These are phyloP conservation scores for Strobilomyces echinocephalus DNA, from an alignment of 768 basidiomycete genomes.

Conservation along the genomic window DNA sequence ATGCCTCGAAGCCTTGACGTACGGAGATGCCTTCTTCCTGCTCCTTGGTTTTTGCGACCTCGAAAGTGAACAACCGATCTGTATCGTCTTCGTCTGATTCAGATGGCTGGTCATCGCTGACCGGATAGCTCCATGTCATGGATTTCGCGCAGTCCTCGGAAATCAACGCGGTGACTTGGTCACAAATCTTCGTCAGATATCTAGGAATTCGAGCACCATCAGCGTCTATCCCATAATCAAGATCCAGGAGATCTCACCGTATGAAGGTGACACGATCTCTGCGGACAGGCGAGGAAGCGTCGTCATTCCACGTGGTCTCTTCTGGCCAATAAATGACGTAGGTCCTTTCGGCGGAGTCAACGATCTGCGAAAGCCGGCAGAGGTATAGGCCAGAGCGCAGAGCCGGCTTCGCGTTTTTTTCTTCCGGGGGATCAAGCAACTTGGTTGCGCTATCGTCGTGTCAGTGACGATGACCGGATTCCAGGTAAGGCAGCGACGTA, in stretches of 20 bases:
- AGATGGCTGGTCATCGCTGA: constrained; percentile 20
- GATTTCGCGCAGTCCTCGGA: constrained; percentile 42
- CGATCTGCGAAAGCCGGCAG: constrained; percentile 21
- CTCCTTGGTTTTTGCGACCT: constrained; percentile 52
- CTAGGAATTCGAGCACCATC: constrained; percentile 24
- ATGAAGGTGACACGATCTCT: constrained; percentile 58
- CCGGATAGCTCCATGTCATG: constrained; percentile 41
- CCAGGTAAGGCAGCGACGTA: constrained; percentile 24
- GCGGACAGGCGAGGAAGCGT: constrained; percentile 40
- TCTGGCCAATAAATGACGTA: constrained; percentile 63
- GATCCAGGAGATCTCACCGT: constrained; percentile 34
- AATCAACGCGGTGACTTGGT: constrained; percentile 48
- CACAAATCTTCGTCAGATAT: constrained; percentile 55
- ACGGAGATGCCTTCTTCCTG: constrained; percentile 48
- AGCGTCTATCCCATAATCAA: background rate
- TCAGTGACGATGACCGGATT: background rate
- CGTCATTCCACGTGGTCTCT: constrained; percentile 52
- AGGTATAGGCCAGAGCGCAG: constrained; percentile 52
- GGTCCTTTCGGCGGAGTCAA: constrained; percentile 18
- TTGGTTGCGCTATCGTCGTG: constrained; percentile 8
- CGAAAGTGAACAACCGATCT: constrained; percentile 52
- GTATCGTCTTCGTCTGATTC: constrained; percentile 36
- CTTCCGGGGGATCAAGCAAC: constrained; percentile 4
- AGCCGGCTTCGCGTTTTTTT: constrained; percentile 8
- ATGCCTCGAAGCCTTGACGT: constrained; percentile 44